A percentile compares a stretch with the other conserved stretches of the same genome.
Evolutionary conservation across 495 filamentous ascomycete genomes (phyloP).

Genomic region (Xylaria scruposa): DNA sequence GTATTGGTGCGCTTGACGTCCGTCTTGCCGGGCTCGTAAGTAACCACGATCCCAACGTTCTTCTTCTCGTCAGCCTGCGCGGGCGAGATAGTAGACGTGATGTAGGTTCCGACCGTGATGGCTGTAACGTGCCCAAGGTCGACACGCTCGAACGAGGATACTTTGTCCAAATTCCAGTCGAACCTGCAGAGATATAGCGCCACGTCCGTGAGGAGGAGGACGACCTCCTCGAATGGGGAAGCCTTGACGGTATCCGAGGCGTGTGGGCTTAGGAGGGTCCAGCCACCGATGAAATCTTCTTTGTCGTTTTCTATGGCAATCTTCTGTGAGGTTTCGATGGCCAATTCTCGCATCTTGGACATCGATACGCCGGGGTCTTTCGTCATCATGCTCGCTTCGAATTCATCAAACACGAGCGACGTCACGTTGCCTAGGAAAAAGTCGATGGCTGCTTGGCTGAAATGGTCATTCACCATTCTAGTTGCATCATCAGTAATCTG

Average conservation of each 20-base stretch:
- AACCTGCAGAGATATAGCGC: conserved; percentile 88
- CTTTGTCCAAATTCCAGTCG: conserved; percentile 92
- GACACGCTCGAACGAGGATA: conserved; percentile 87
- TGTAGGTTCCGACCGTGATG: conserved; percentile 82
- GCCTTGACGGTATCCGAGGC: conserved; percentile 68
- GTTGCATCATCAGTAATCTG: conserved; percentile 45
- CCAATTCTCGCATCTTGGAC: conserved; percentile 79
- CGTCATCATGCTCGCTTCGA: conserved; percentile 85
- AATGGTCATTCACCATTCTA: conserved; percentile 96
- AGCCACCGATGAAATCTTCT: conserved; percentile 85
- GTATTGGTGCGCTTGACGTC: conserved; percentile 83
- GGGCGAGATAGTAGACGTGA: conserved; percentile 81
- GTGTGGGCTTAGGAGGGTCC: conserved; percentile 70
- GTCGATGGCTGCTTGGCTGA: conserved; percentile 92
- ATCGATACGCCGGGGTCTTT: conserved; percentile 88
- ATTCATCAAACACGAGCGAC: conserved; percentile 83
- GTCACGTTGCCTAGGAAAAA: conserved; percentile 91
- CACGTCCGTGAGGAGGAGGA: conserved; percentile 82
- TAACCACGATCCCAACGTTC: conserved; percentile 83
- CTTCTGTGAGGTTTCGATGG: conserved; percentile 83
- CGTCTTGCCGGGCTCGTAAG: conserved; percentile 70
- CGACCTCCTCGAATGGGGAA: conserved; percentile 81
- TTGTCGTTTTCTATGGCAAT: conserved; percentile 82
- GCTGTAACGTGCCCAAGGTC: conserved; percentile 71
- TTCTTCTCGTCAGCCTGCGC: conserved; percentile 73